Percentiles rank a stretch among this genome's conserved stretches.
phyloP scores from a whole-genome alignment of 1,139 yeast species.

The Yamadazyma sp. region DNA sequence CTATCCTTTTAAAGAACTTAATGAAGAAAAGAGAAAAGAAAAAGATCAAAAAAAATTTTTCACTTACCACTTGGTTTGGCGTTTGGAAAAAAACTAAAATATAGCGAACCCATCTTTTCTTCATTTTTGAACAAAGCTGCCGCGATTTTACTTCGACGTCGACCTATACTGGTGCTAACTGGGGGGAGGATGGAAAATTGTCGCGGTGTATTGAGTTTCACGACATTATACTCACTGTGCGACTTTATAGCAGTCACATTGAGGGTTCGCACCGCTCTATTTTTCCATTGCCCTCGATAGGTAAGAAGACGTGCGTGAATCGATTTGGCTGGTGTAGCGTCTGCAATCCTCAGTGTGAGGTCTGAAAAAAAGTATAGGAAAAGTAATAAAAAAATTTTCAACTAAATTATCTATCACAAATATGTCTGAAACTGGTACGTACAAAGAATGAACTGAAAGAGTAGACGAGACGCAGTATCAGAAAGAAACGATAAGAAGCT shows the following conservation, averaged over 20 bases:
- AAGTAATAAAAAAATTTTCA: slow-evolving; percentile 1
- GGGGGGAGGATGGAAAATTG: background rate
- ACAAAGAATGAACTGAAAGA: slow-evolving; percentile 2
- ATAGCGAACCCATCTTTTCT: too few relatives aligned
- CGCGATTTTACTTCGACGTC: background rate
- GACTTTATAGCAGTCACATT: slow-evolving; percentile 5
- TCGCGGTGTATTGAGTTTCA: background rate
- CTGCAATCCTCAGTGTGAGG: background rate
- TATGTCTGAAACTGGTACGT: slow-evolving; percentile 53
- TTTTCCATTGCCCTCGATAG: background rate
- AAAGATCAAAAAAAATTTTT: slow-evolving; percentile 9
- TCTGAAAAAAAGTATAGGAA: slow-evolving; percentile 1
- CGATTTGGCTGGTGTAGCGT: background rate
- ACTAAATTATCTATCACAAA: slow-evolving; percentile 16
- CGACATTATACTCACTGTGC: background rate
- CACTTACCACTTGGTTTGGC: background rate
- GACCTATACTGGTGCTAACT: background rate
- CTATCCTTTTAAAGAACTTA: slow-evolving; percentile 49
- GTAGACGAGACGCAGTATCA: background rate
- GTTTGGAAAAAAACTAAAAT: too few relatives aligned
- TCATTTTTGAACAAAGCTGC: too few relatives aligned
- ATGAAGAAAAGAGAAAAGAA: slow-evolving; percentile 5
- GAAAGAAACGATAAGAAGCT: too few relatives aligned
- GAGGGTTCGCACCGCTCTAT: background rate
- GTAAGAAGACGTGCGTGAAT: background rate